Evolutionary conservation across 805 yeast genomes (phyloP), one percentile per base, ranked within the genome.

Genomic region (Candida mattraensis): DNA sequence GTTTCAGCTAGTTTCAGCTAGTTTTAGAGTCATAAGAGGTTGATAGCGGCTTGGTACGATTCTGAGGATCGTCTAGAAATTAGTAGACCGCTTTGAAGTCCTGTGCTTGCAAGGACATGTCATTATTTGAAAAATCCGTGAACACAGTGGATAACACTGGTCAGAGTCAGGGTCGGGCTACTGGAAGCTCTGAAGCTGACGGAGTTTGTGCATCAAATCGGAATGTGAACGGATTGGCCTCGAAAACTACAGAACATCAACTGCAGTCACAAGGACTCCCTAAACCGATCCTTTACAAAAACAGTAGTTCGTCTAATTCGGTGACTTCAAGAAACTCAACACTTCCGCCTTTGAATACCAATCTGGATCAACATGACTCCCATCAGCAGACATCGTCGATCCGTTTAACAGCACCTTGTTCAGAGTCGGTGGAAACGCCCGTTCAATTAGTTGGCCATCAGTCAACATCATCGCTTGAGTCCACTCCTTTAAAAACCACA

Each of bases 341-440:
- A n/a, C 33, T 54, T 17, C 57, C 60, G 5, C 53, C 48, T 7
- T 28, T 54, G 19, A 38, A 48, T 7, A 53, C 56, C 6, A 36
- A 32, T 5, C 33, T 44, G 18, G 48, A 44, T 11, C 35, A 24
- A 5, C 13, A 18, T n/a, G n/a, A 19, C 5, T 9, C 31, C 15
- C 13, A 24, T 6, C 29, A 6, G 13, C 30, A 18, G 19, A 13
- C 12, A 30, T 20, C 5, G 18, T 7, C 5, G 11, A 7, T 7
- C 4, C 7, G 8, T 7, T 5, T 4, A n/a, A 5, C 15, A 23
- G 9, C 23, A 16, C n/a, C 22, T 6, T 16, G 23, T 22, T n/a
- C 15, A 6, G 17, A 7, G 6, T 18, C 18, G 5, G 10, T n/a
- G 32, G 21, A 18, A n/a, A n/a, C n/a, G n/a, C n/a, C n/a, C n/a